A percentile compares a stretch with the other conserved stretches of the same genome.
phyloP scores from a whole-genome alignment of 23 red algal species.

The Agarophyton chilense region DNA sequence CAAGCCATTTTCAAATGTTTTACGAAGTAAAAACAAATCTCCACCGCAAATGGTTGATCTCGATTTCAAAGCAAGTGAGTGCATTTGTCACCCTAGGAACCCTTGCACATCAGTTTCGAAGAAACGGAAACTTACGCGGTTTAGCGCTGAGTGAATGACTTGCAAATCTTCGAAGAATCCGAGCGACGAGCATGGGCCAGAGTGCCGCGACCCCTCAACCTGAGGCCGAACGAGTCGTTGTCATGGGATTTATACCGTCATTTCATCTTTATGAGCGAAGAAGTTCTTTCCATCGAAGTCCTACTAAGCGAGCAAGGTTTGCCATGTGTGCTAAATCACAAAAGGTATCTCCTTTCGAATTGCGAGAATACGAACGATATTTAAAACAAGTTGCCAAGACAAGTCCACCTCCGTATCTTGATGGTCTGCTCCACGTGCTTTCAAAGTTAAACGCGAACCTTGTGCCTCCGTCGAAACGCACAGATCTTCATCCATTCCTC shows the following conservation, averaged over 20 bases:
- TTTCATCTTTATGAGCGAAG: neutral
- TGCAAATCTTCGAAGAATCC: neutral
- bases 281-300: neutral
- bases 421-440: slow-evolving; percentile 62
- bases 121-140: neutral
- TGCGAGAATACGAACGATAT: slow-evolving; percentile 65
- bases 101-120: too few species aligned
- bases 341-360: slow-evolving; percentile 32
- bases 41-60: neutral
- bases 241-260: slow-evolving; percentile 20
- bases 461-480: slow-evolving; percentile 21
- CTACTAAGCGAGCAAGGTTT: neutral
- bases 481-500: slow-evolving; percentile 82
- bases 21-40: neutral
- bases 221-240: neutral
- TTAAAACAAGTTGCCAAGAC: slow-evolving; percentile 50
- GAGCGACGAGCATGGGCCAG: neutral
- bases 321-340: neutral
- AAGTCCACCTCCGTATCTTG: slow-evolving; percentile 48
- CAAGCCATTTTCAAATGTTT: neutral
- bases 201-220: neutral
- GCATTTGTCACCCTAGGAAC: too few species aligned
- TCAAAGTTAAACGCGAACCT: neutral
- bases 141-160: neutral
- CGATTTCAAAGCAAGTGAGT: neutral